These are phyloP conservation scores for Bipolaris bicolor DNA, from an alignment of 2,329 filamentous ascomycete genomes.

Conservation along the genomic window DNA sequence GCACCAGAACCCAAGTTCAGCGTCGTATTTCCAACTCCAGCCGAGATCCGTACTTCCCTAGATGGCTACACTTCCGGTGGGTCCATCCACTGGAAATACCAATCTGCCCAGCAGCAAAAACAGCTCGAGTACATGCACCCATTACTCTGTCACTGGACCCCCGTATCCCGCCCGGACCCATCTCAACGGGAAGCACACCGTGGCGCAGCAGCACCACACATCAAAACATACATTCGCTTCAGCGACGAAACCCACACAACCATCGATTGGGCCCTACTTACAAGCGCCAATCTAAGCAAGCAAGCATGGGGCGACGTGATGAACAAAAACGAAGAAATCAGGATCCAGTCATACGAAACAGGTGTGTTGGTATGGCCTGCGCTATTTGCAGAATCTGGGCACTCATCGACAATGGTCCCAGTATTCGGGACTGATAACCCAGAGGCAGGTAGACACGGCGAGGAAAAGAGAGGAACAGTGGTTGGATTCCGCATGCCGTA, in stretches of 20 bases:
- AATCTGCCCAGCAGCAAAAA: constrained; percentile 71
- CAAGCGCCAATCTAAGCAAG: constrained; percentile 88
- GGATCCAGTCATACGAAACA: constrained; percentile 81
- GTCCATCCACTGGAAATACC: constrained; percentile 82
- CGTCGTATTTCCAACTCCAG: constrained; percentile 79
- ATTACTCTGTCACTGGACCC: constrained; percentile 75
- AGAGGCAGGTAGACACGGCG: constrained; percentile 10
- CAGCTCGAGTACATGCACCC: constrained; percentile 76
- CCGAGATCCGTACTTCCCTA: constrained; percentile 76
- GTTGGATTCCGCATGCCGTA: constrained; percentile 85
- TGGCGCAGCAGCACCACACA: constrained; percentile 77
- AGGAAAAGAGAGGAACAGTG: constrained; percentile 34
- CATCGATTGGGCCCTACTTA: constrained; percentile 85
- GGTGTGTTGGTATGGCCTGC: constrained; percentile 84
- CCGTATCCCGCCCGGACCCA: neutral
- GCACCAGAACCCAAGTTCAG: constrained; percentile 64
- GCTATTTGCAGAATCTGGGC: constrained; percentile 47
- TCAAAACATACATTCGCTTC: constrained; percentile 85
- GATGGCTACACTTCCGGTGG: constrained; percentile 78
- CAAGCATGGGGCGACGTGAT: constrained; percentile 81
- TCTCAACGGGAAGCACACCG: constrained; percentile 34
- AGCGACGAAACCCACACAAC: constrained; percentile 41
- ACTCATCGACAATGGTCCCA: constrained; percentile 63
- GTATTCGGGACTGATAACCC: constrained; percentile 61
- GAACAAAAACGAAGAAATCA: constrained; percentile 64